Evolutionary conservation across 2,329 filamentous ascomycete species (phyloP), one percentile per base, ranked within the genome.

Genomic region (Colletotrichum eleusines): DNA sequence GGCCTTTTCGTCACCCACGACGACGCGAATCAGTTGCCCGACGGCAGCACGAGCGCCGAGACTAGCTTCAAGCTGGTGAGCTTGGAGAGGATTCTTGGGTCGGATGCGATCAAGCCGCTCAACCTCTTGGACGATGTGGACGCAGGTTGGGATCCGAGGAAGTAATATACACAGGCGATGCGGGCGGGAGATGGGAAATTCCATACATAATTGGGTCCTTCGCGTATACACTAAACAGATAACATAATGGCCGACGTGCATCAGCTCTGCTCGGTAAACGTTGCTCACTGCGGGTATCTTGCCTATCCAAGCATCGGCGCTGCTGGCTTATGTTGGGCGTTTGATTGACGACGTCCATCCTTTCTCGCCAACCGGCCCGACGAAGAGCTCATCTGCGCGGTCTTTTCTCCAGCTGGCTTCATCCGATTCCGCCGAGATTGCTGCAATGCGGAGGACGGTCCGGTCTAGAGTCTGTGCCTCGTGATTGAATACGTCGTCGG

Each of bases 1-100:
- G 85, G 86, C 0, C 55, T 88, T 31, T 74, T 88, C 2, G 85
- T 88, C 5, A 82, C 84, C 16, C 86, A 88, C 68, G 86, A 88
- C 72, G 86, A 88, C 75, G 83, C 84, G 3, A 88, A 88, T 67
- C 81, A 87, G 76, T 75, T 86, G 9, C 77, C 81, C 0, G 81
- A 75, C 7, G 85, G 85, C 0, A 80, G 81, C 4, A 85, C 84
- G 0, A 85, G 81, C 28, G 77, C 78, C 0, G 78, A 84, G 71
- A 84, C 85, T 0, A 86, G 84, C 69, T 88, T 86, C 74, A 88
- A 88, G 78, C 64, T 88, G 20, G 77, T 86, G 4, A 81, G 79
- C 54, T 73, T 85, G 46, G 79, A 79, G 55, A 80, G 81, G 68
- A 76, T 85, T 1, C 74, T 85, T 7, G 79, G 79, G 0, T 77